Base-by-base conservation (phyloP, 2,329 filamentous ascomycete genomes). In the Colletotrichum somersetense region DNA sequence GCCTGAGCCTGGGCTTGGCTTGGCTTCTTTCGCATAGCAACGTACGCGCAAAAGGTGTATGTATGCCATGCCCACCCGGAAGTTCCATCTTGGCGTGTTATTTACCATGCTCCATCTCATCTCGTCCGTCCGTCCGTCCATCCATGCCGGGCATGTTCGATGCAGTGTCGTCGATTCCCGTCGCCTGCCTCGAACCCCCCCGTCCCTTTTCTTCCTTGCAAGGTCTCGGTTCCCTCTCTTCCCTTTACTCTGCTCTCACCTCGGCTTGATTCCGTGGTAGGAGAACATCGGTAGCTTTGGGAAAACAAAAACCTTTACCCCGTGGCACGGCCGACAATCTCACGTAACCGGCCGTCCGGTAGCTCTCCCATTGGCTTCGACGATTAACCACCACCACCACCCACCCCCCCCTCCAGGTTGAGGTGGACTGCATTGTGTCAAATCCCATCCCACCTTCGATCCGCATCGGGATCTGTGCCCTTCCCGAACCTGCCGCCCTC, bases 401-500 rank as follows among this genome's bases (percentile, higher is more conserved):
- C 18, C 20, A 1, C 30, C 30, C 30, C 30, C 4, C 30, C 30
- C 4, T 30, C 2, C 30, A 30, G 30, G 30, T 4, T 30, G 30
- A 20, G 59, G 65, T 44, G 58, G 59, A 46, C 53, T 55, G 57
- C 38, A 65, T 64, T 66, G 18, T 55, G 53, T 56, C 62, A 44
- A 35, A 46, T 56, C 59, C 59, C 69, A 64, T 72, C 69, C 69
- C 58, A 56, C 40, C 69, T 59, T 40, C 65, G 44, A 46, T 20
- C 59, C 44, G 55, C 66, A 40, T 64, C 66, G 59, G 66, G 33
- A 61, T 42, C 53, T 67, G 58, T 56, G 53, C 69, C 26, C 53
- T 69, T 69, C 38, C 69, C 66, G 59, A 72, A 55, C 69, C 46
- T 72, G 59, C 69, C 66, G 44, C 52, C 42, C 62, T 72, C 69